A percentile compares a stretch with the other conserved stretches of the same genome.
phyloP scores from a whole-genome alignment of 2,329 filamentous ascomycete genomes.

The Xylaria sp. region DNA sequence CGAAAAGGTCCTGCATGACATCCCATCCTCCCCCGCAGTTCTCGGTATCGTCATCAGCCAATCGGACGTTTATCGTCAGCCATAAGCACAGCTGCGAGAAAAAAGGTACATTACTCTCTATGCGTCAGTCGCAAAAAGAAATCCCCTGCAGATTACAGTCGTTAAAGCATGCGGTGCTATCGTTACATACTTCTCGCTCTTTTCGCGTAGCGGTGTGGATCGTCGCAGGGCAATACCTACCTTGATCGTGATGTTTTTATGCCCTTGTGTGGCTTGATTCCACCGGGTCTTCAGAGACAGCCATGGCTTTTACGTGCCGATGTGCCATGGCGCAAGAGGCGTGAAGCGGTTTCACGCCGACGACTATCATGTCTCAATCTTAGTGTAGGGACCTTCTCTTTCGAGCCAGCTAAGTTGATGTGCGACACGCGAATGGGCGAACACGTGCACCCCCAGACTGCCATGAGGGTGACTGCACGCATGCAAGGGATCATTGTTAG shows the following conservation, averaged over 20 bases:
- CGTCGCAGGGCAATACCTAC: background rate
- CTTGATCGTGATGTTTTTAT: background rate
- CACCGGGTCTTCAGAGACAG: background rate
- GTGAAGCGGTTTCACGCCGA: background rate
- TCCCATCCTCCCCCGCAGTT: constrained; percentile 1
- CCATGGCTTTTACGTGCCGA: background rate
- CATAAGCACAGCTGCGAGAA: background rate
- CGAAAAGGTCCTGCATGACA: constrained; percentile 4
- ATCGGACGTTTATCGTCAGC: constrained; percentile 11
- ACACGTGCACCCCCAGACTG: constrained; percentile 11
- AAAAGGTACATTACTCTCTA: constrained; percentile 16
- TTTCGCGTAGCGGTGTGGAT: constrained; percentile 4
- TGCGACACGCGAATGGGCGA: background rate
- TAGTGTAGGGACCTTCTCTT: background rate
- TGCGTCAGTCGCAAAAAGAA: constrained; percentile 19
- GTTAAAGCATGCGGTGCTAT: background rate
- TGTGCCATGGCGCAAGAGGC: background rate
- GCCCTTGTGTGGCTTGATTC: background rate
- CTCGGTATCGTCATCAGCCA: constrained; percentile 15
- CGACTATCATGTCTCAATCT: background rate
- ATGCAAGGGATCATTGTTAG: constrained; percentile 20
- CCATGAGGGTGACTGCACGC: background rate
- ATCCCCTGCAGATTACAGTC: background rate
- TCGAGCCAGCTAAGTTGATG: background rate
- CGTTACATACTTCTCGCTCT: background rate